Evolutionary conservation across 2,329 filamentous ascomycete genomes (phyloP), one percentile per base, ranked within the genome.

Genomic region (Chrysoporthe puriensis): DNA sequence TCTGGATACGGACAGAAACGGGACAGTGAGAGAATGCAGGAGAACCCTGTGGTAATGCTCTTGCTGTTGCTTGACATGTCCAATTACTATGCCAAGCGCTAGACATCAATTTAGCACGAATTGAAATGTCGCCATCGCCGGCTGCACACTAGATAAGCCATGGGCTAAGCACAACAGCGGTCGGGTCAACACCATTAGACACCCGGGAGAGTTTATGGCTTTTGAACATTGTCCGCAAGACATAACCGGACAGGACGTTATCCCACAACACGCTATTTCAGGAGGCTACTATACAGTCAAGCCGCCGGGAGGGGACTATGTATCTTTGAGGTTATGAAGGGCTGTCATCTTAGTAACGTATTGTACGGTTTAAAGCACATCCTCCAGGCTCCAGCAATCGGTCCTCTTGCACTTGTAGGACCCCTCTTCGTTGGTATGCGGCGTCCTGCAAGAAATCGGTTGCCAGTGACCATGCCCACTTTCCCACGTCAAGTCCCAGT

Each of bases 61-160:
- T 79, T 93, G 63, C 77, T 90, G 69, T 87, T 86, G 74, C 80
- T 95, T 71, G 91, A 94, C 75, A 89, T 93, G 85, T 89, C 85
- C 70, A 83, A 84, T 44, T 91, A 91, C 73, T 93, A 92, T 74
- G 66, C 43, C 21, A 70, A 70, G 63, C 63, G 69, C 50, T 68
- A 69, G 56, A 40, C 32, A 14, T 21, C 1, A 36, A 56, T 1
- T 16, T 14, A 44, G 34, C 34, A 32, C 40, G 6, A 40, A 57
- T 40, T 32, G 4, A 36, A 9, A 8, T 7, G 11, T 57, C 34
- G 54, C 54, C n/a, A 3, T 57, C 32, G 34, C 54, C 54, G 32
- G 16, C 14, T 18, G 11, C 14, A n/a, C 18, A 46, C 44, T 13
- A n/a, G 18, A 7, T 7, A 46, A 13, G 18, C 18, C 8, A 16